Percentiles rank a stretch among this genome's conserved stretches.
These are phyloP conservation scores for Entonaema liquescens DNA, from an alignment of 495 filamentous ascomycete species.

Conservation along the genomic window DNA sequence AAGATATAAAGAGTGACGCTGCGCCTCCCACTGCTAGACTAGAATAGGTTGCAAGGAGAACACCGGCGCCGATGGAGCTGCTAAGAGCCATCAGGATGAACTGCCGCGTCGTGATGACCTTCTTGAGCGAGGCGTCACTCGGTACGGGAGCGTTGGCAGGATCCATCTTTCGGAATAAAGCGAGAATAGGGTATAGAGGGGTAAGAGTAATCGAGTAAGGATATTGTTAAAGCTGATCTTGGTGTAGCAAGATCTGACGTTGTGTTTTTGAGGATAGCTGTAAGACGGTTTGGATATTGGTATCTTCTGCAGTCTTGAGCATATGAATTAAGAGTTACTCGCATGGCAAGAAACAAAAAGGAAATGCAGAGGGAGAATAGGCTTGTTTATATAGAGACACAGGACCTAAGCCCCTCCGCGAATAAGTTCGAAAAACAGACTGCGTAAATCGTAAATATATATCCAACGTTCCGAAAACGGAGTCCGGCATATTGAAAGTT, in stretches of 20 bases:
- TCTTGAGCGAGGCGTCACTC: slow-evolving; percentile 24
- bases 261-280: neutral
- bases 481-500: slow-evolving; percentile 9
- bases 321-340: neutral
- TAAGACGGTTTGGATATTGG: neutral
- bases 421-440: neutral
- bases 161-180: slow-evolving; percentile 2
- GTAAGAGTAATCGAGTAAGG: neutral
- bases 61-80: slow-evolving; percentile 71
- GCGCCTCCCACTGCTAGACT: slow-evolving; percentile 68
- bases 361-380: neutral
- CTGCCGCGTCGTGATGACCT: slow-evolving; percentile 55
- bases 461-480: slow-evolving; percentile 6
- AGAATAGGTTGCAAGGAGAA: slow-evolving; percentile 69
- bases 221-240: neutral
- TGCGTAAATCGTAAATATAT: neutral
- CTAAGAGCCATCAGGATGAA: slow-evolving; percentile 68
- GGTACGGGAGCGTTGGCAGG: neutral
- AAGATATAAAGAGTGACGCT: slow-evolving; percentile 64
- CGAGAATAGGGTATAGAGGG: neutral
- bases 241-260: neutral
- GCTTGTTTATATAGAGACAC: neutral
- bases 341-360: neutral
- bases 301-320: neutral
- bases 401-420: neutral